phyloP scores from a whole-genome alignment of 768 basidiomycete genomes.

The Amanita inopinata region DNA sequence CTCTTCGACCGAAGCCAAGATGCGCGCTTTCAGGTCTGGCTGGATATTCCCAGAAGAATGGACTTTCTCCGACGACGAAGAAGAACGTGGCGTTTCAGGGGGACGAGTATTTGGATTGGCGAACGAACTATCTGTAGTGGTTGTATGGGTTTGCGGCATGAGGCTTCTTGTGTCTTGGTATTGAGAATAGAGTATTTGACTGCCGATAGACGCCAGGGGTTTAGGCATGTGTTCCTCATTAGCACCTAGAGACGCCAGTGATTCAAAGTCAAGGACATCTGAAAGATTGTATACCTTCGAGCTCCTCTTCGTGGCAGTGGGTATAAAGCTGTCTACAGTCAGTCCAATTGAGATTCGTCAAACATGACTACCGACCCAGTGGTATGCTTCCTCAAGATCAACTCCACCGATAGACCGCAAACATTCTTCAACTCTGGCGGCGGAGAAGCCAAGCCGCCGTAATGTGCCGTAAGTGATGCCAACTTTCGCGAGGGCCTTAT shows the following conservation, averaged over 20 bases:
- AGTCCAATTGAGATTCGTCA: neutral
- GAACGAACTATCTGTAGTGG: neutral
- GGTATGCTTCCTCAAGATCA: slow-evolving; percentile 81
- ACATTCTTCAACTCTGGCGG: slow-evolving; percentile 63
- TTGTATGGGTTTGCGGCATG: neutral
- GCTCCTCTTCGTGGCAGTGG: slow-evolving; percentile 52
- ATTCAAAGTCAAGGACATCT: slow-evolving; percentile 2
- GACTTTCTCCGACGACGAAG: neutral
- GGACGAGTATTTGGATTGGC: neutral
- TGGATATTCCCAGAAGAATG: neutral
- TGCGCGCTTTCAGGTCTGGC: neutral
- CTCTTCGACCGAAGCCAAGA: neutral
- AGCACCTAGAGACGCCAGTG: neutral
- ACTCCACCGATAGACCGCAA: slow-evolving; percentile 50
- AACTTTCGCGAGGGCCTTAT: slow-evolving; percentile 61
- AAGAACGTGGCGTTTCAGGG: neutral
- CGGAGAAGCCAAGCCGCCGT: slow-evolving; percentile 65
- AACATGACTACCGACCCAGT: slow-evolving; percentile 58
- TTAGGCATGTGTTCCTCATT: neutral
- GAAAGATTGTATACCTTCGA: slow-evolving; percentile 26
- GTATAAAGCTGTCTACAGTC: slow-evolving; percentile 43
- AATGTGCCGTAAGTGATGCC: slow-evolving; percentile 78
- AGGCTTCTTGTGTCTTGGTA: neutral
- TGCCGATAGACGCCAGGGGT: neutral
- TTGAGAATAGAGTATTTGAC: neutral